Conservation (phyloP, 2,329 filamentous ascomycete genomes). For the Talaromyces sp. region DNA sequence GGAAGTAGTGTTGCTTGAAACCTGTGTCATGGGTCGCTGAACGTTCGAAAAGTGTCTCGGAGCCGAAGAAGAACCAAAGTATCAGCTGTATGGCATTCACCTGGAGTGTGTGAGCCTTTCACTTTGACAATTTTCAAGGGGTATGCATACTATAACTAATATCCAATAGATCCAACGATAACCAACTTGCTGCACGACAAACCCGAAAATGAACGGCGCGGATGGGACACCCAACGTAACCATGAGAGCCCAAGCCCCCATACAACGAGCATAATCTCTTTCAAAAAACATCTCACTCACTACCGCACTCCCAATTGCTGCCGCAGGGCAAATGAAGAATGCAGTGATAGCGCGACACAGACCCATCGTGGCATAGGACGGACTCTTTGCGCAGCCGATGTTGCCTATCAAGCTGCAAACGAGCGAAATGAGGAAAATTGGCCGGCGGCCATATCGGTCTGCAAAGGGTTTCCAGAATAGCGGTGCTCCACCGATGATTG, state of each 20-base stretch:
- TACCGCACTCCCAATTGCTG: neutral
- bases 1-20: neutral
- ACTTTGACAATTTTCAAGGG: neutral
- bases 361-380: neutral
- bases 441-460: neutral
- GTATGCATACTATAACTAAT: neutral
- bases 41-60: neutral
- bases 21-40: neutral
- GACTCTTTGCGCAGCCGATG: neutral
- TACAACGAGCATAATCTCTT: neutral
- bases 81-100: neutral
- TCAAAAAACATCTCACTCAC: neutral
- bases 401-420: neutral
- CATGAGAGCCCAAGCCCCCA: neutral
- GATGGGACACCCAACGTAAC: neutral
- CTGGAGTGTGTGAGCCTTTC: neutral
- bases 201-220: neutral
- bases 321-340: neutral
- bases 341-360: neutral
- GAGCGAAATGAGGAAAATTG: neutral
- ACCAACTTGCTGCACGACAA: neutral
- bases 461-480: neutral
- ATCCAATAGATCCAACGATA: neutral
- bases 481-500: neutral
- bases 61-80: neutral